These are phyloP conservation scores for Acer campestre DNA, from an alignment of 345 rosid genomes.

Conservation along the genomic window DNA sequence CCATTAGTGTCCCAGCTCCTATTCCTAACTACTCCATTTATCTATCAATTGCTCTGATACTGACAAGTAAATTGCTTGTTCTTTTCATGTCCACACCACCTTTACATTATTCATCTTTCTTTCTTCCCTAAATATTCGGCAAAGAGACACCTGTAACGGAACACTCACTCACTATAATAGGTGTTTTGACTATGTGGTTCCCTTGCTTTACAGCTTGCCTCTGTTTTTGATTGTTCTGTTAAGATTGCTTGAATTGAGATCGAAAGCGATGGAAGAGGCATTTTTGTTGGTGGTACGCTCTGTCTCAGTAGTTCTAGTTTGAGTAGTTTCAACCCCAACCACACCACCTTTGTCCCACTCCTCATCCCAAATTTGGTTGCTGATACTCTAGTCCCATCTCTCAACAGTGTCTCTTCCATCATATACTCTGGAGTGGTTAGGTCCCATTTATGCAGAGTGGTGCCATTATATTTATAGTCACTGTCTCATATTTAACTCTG, in stretches of 20 bases:
- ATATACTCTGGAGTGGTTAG: not conserved
- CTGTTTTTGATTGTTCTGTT: constrained; percentile 18
- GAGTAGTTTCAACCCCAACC: constrained; percentile 16
- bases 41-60: not conserved
- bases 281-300: constrained; percentile 11
- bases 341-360: not conserved
- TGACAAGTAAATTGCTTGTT: constrained; percentile 27
- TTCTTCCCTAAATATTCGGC: constrained; percentile 8
- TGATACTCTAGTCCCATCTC: constrained; percentile 1
- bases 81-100: constrained; percentile 17
- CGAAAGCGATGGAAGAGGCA: constrained; percentile 14
- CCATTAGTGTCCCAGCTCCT: not conserved
- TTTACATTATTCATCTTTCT: constrained; percentile 12
- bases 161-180: constrained; percentile 1
- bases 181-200: constrained; percentile 14
- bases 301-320: constrained; percentile 8
- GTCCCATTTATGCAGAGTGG: constrained; percentile 8
- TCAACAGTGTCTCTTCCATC: not conserved
- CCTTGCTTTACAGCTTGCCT: constrained; percentile 25
- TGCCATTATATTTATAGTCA: constrained; percentile 15
- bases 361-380: not conserved
- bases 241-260: constrained; percentile 12
- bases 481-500: not conserved
- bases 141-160: constrained; percentile 23
- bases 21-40: constrained; percentile 11